Conservation (phyloP, 1,284 basidiomycete species). For the Salmacisia buchloeana region DNA sequence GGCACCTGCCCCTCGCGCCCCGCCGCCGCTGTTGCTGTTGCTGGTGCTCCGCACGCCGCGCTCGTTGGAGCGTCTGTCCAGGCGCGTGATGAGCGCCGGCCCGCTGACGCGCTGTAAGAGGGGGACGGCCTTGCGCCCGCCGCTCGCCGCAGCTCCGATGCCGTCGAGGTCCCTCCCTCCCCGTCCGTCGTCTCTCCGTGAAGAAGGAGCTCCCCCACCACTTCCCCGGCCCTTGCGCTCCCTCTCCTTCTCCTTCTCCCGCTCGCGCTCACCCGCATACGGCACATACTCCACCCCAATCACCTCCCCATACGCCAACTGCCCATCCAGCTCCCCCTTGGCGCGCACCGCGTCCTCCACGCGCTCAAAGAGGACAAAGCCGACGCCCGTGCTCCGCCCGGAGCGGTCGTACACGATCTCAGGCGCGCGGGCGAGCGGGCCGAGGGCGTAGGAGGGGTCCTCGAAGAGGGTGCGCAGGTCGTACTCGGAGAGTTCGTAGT, state of each 20-base stretch:
- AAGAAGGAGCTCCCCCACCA: too few species aligned
- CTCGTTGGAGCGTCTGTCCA: too few species aligned
- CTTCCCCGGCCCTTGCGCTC: background rate
- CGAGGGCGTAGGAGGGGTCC: too few species aligned
- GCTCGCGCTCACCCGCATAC: slow-evolving; percentile 9
- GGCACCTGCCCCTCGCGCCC: background rate
- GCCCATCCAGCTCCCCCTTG: slow-evolving; percentile 79
- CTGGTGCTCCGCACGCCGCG: too few species aligned
- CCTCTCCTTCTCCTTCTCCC: background rate
- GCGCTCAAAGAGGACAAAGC: slow-evolving; percentile 74
- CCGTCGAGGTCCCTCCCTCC: too few species aligned
- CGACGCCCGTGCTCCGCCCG: slow-evolving; percentile 81
- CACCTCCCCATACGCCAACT: slow-evolving; percentile 68
- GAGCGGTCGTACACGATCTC: slow-evolving; percentile 78
- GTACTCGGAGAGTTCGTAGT: slow-evolving; percentile 84
- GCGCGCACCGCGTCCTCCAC: slow-evolving; percentile 72
- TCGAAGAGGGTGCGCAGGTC: slow-evolving; percentile 83
- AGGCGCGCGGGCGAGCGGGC: slow-evolving; percentile 65
- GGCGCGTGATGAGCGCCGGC: too few species aligned
- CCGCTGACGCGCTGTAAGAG: too few species aligned
- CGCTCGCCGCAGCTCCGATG: too few species aligned
- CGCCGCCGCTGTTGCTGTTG: background rate
- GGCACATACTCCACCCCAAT: slow-evolving; percentile 30
- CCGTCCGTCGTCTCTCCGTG: too few species aligned
- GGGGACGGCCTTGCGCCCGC: too few species aligned